Evolutionary conservation across 2,329 filamentous ascomycete species (phyloP).

Genomic region (Didymella pinodella): DNA sequence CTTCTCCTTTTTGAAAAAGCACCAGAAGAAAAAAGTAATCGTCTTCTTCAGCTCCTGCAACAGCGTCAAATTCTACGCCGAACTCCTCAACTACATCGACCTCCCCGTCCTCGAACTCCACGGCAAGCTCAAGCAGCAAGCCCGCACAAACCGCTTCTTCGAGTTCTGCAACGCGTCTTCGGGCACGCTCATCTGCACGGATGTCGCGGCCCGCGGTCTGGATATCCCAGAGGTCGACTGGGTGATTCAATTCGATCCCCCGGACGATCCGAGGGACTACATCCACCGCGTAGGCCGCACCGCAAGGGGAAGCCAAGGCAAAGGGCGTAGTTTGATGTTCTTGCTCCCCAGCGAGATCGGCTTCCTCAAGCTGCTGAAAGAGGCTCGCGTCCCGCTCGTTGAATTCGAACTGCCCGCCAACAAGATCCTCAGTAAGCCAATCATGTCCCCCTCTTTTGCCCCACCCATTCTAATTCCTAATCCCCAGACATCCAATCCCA

Average conservation of each 20-base stretch:
- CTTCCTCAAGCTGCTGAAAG: slow-evolving; percentile 89
- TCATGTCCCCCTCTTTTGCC: too few relatives aligned
- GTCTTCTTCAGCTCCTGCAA: slow-evolving; percentile 90
- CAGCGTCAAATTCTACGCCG: slow-evolving; percentile 93
- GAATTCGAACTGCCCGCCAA: slow-evolving; percentile 95
- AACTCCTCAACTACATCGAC: slow-evolving; percentile 96
- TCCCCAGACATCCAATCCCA: slow-evolving; percentile 75
- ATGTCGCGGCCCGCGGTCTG: slow-evolving; percentile 92
- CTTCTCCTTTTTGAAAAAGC: slow-evolving; percentile 92
- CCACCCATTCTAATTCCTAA: too few relatives aligned
- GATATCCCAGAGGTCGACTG: slow-evolving; percentile 97
- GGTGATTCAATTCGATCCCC: slow-evolving; percentile 90
- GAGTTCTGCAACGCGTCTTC: slow-evolving; percentile 88
- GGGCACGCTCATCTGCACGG: slow-evolving; percentile 92
- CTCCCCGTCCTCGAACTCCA: slow-evolving; percentile 85
- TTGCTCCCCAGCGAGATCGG: slow-evolving; percentile 90
- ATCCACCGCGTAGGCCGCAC: slow-evolving; percentile 91
- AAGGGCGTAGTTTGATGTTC: slow-evolving; percentile 91
- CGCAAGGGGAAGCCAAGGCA: slow-evolving; percentile 81
- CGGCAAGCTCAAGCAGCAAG: slow-evolving; percentile 96
- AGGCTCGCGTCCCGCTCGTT: slow-evolving; percentile 88
- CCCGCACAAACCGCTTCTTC: slow-evolving; percentile 98
- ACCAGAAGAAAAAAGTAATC: slow-evolving; percentile 95
- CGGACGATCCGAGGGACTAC: slow-evolving; percentile 78
- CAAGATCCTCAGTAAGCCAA: slow-evolving; percentile 76